A percentile compares a stretch with the other conserved stretches of the same genome.
phyloP scores from a whole-genome alignment of 768 basidiomycete species.

The Boletus reticuloceps region DNA sequence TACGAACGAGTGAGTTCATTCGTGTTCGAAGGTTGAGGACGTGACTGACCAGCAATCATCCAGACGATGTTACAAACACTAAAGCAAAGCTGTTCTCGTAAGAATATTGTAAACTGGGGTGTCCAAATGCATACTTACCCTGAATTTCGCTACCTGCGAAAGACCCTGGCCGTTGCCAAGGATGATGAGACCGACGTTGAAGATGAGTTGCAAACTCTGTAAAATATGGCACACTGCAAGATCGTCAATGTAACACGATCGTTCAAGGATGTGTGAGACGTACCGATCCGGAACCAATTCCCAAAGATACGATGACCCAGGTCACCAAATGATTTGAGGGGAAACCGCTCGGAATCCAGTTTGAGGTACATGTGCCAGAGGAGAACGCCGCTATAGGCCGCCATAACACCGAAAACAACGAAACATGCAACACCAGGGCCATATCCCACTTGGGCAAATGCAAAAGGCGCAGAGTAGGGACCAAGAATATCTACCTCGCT shows the following conservation, averaged over 20 bases:
- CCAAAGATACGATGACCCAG: slow-evolving; percentile 57
- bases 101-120: not conserved
- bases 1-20: slow-evolving; percentile 6
- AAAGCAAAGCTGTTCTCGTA: slow-evolving; percentile 48
- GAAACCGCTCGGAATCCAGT: slow-evolving; percentile 55
- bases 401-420: slow-evolving; percentile 33
- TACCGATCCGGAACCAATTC: slow-evolving; percentile 39
- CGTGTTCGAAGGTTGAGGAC: not conserved
- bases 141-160: slow-evolving; percentile 46
- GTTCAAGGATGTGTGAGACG: not conserved
- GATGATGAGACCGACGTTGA: slow-evolving; percentile 44
- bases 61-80: slow-evolving; percentile 56
- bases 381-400: slow-evolving; percentile 53
- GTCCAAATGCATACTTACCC: slow-evolving; percentile 28
- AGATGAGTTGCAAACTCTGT: slow-evolving; percentile 54
- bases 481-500: slow-evolving; percentile 49
- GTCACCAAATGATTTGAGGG: slow-evolving; percentile 48
- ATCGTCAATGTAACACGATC: not conserved
- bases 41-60: slow-evolving; percentile 32
- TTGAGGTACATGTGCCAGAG: slow-evolving; percentile 56
- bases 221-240: slow-evolving; percentile 41
- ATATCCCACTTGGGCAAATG: slow-evolving; percentile 62
- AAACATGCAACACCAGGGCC: slow-evolving; percentile 45
- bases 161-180: slow-evolving; percentile 48
- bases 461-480: slow-evolving; percentile 57